A percentile compares a stretch with the other conserved stretches of the same genome.
Evolutionary conservation across 140 eudicot genomes (phyloP).

Genomic region (Erigeron philadelphicus): DNA sequence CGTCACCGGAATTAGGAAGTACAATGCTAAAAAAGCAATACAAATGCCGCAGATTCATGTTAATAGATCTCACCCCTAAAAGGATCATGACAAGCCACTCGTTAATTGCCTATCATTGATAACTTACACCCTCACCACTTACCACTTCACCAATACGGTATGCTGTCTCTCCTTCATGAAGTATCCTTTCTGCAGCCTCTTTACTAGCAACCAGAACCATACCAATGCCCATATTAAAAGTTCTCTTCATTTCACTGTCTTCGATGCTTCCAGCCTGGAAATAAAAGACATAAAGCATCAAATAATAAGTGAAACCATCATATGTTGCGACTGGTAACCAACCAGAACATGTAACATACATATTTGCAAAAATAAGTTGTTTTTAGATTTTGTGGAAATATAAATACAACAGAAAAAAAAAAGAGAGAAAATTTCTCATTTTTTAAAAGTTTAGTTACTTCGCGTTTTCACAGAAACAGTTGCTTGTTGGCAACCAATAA

Average conservation of each 20-base stretch:
- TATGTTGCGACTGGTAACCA: not conserved
- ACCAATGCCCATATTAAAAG: constrained; percentile 87
- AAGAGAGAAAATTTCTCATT: not conserved
- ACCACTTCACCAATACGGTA: constrained; percentile 57
- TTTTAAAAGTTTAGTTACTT: not conserved
- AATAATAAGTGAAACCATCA: not conserved
- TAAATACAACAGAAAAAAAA: no score
- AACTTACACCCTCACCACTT: constrained; percentile 66
- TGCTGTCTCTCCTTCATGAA: constrained; percentile 30
- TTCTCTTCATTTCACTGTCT: constrained; percentile 73
- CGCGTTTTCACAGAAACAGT: not conserved
- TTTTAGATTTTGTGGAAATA: no score
- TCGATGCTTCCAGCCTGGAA: constrained; percentile 63
- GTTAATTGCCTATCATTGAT: constrained; percentile 24
- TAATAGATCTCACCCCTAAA: not conserved
- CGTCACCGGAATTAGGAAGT: not conserved
- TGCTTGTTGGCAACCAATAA: not conserved
- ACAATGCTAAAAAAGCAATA: not conserved
- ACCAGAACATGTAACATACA: not conserved
- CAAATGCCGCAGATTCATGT: not conserved
- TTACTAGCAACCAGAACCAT: constrained; percentile 74
- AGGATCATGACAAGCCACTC: constrained; percentile 9
- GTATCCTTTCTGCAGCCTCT: constrained; percentile 58
- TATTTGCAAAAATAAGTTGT: not conserved
- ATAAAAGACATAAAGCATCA: not conserved